Base-by-base conservation (phyloP, 2,329 filamentous ascomycete genomes). In the Aspergillus pseudoglaucus region DNA sequence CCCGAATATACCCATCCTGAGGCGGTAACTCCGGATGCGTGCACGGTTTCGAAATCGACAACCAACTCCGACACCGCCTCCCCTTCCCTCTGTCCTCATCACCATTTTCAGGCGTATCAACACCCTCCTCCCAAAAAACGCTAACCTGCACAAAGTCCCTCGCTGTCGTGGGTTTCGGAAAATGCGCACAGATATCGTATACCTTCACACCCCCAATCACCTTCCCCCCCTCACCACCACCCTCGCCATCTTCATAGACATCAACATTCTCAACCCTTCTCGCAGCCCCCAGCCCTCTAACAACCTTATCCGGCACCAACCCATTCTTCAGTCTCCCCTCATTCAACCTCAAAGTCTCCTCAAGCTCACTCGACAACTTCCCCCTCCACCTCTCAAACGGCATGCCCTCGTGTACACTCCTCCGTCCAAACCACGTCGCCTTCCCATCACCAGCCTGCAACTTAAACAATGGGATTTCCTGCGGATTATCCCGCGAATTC, bases 41-140 rank as follows among this genome's bases (percentile, higher is more conserved):
- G 59, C 89, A 87, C 1, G 91, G 91, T 65, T 87, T 90, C 2
- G 90, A 95, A 3, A 96, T 80, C 46, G 96, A 80, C 77, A 95
- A 88, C 65, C 84, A 94, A 60, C 90, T 86, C 53, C 87, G 74
- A 7, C 82, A 52, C 17, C 46, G 47, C 9, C 81, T 52, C 46
- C 58, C 49, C 48, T 57, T 59, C 38, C 47, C 58, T 42, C 45
- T 20, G 20, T 20, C 20, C 20, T 20, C 54, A 39, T 55, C 18
- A 25, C 46, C 33, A 59, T 67, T 38, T 70, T 75, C 52, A 63
- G 22, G 33, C 6, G 32, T 14, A 15, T 30, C 35, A 38, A 42
- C 46, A 23, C 37, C 42, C 4, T 55, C 56, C 35, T 71, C 67
- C 41, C 84, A 88, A 18, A 83, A 88, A 38, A 94, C 70, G 39